Conservation (phyloP, 805 yeast genomes). For the Nakazawaea holstii region DNA sequence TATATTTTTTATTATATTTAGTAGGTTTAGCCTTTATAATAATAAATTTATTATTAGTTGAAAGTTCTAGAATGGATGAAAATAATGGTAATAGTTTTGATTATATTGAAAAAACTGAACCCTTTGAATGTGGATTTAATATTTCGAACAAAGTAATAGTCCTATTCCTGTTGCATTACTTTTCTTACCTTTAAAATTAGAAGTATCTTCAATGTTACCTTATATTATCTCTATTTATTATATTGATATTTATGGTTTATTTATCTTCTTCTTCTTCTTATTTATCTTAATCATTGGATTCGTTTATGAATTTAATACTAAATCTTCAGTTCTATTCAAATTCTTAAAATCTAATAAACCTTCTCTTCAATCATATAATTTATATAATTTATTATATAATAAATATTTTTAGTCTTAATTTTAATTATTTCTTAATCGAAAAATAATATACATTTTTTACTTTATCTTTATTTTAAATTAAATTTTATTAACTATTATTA, state of each 20-base stretch:
- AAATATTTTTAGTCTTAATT: not conserved
- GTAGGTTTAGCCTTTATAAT: constrained; percentile 14
- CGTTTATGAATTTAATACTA: constrained; percentile 16
- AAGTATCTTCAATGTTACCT: constrained; percentile 16
- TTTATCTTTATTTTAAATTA: not conserved
- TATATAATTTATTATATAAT: not conserved
- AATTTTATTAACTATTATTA: not conserved
- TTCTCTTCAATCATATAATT: not conserved
- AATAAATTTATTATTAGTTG: constrained; percentile 13
- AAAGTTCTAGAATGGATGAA: constrained; percentile 7
- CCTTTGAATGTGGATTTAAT: constrained; percentile 16
- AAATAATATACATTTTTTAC: not conserved
- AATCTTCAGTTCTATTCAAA: constrained; percentile 15
- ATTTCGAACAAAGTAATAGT: constrained; percentile 13
- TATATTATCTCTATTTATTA: constrained; percentile 15
- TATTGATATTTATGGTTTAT: constrained; percentile 14
- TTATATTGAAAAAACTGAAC: constrained; percentile 17
- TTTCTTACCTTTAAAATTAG: constrained; percentile 16
- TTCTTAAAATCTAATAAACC: constrained; percentile 10
- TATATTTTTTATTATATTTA: constrained; percentile 14
- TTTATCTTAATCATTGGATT: constrained; percentile 14
- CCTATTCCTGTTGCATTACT: constrained; percentile 14
- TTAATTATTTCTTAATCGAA: not conserved
- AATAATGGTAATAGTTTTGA: constrained; percentile 11
- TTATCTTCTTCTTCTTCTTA: constrained; percentile 14